Evolutionary conservation across 164 flowering plant species (phyloP), one percentile per base, ranked within the genome.

Genomic region (Taxillus chinensis): DNA sequence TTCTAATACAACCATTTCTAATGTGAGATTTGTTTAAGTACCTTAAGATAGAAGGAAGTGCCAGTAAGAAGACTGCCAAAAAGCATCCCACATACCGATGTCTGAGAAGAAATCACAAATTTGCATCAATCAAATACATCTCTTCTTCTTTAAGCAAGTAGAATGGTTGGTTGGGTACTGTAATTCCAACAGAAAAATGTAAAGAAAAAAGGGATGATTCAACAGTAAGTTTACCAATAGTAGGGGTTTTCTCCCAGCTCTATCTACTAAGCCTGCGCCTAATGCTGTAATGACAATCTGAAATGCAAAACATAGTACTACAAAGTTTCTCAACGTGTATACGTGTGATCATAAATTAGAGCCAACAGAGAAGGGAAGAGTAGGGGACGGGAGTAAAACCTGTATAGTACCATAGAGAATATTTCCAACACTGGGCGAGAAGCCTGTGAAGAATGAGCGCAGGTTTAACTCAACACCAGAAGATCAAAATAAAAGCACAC

Each of bases 161-260:
- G 27, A 27, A 27, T 0, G 27, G 27, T 27, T 27, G 27, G 27
- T 27, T 27, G 27, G 27, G 27, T 27, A 27, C 27, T 27, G 46
- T 5, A 43, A 0, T 48, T 8, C 51, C 10, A 7, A 48, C n/a
- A n/a, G n/a, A 27, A 27, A 27, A 27, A 27, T 2, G 4, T 14
- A 4, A 7, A 11, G 51, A 48, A 48, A 11, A 48, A 48, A 8
- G 42, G 59, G 40, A 56, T 56, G 59, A 8, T 39, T 13, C 6
- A 10, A 56, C 59, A 56, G 15, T 48, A 14, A 5, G 10, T 8
- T 4, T 16, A 63, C 59, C 65, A 63, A n/a, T 3, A 63, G 16
- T 15, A 63, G 65, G 49, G 65, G 65, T 54, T 59, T 53, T 42
- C 65, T 63, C 45, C 65, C 65, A 63, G 58, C 39, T 42, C 16